These are phyloP conservation scores for Xylariaceae sp. DNA, from an alignment of 2,329 filamentous ascomycete genomes.

Conservation along the genomic window DNA sequence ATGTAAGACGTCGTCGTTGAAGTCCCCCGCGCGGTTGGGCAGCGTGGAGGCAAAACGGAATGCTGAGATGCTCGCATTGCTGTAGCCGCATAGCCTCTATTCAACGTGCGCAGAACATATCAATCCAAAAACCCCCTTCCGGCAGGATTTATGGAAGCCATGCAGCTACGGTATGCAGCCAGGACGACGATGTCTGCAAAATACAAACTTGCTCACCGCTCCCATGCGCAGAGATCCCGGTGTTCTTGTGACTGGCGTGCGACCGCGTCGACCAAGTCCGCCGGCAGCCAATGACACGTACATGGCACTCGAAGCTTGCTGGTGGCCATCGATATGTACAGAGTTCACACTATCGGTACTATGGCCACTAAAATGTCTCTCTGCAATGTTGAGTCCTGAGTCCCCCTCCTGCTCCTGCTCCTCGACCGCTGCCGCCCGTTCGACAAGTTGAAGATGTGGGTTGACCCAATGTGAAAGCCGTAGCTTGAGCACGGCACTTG, in stretches of 20 bases:
- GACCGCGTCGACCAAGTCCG: slow-evolving; percentile 23
- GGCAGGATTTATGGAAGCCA: slow-evolving; percentile 1
- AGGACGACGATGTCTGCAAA: slow-evolving; percentile 7
- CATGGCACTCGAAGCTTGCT: neutral
- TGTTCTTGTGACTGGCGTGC: slow-evolving; percentile 17
- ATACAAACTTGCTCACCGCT: slow-evolving; percentile 26
- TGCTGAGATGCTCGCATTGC: neutral
- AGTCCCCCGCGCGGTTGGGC: neutral
- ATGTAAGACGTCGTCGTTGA: too few relatives aligned
- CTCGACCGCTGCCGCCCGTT: too few relatives aligned
- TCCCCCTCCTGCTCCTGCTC: too few relatives aligned
- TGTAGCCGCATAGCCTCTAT: neutral
- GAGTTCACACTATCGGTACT: neutral
- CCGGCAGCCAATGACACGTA: slow-evolving; percentile 9
- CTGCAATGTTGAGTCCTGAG: too few relatives aligned
- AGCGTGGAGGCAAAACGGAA: neutral
- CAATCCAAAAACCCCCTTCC: neutral
- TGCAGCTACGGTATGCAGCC: slow-evolving; percentile 8
- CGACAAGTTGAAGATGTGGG: too few relatives aligned
- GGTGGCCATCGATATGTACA: neutral
- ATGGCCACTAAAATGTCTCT: too few relatives aligned
- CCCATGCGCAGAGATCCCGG: slow-evolving; percentile 5
- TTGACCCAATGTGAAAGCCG: too few relatives aligned
- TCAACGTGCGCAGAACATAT: neutral
- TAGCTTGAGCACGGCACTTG: too few relatives aligned